Evolutionary conservation across 202 grass and related monocot genomes (phyloP).

Genomic region (Carex sylvatica): DNA sequence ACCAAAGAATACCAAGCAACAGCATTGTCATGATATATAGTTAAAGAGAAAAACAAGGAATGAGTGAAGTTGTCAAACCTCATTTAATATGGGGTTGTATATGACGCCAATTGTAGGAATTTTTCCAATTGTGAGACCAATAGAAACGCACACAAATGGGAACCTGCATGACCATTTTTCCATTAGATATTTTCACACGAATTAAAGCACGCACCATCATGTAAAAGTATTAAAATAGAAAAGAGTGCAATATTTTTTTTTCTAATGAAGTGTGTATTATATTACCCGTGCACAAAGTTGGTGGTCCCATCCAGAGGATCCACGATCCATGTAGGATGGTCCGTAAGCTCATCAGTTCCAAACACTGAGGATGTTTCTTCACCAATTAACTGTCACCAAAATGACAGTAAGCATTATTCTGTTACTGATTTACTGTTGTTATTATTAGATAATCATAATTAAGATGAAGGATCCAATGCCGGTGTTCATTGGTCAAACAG

Average conservation of each 20-base stretch:
- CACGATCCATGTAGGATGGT: conserved; percentile 88
- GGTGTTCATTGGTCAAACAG: neutral
- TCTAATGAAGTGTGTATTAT: neutral
- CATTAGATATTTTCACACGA: conserved; percentile 1
- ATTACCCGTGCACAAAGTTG: conserved; percentile 97
- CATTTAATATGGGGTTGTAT: conserved; percentile 88
- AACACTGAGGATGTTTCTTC: conserved; percentile 81
- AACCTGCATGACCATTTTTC: conserved; percentile 44
- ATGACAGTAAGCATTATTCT: neutral
- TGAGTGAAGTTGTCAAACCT: conserved; percentile 43
- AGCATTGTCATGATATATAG: neutral
- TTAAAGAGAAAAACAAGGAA: conserved; percentile 6
- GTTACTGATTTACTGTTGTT: neutral
- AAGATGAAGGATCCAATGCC: neutral
- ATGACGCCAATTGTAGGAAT: conserved; percentile 78
- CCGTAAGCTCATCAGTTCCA: conserved; percentile 71
- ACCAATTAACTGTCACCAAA: conserved; percentile 60
- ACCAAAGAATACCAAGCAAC: neutral
- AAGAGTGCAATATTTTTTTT: neutral
- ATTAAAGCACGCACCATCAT: neutral
- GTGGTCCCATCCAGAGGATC: conserved; percentile 95
- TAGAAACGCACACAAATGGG: conserved; percentile 91
- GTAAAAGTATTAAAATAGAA: conserved; percentile 5
- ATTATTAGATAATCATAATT: neutral
- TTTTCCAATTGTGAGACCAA: conserved; percentile 83